A percentile compares a stretch with the other conserved stretches of the same genome.
phyloP scores from a whole-genome alignment of 1,284 basidiomycete species.

The Retiboletus flavoniger region DNA sequence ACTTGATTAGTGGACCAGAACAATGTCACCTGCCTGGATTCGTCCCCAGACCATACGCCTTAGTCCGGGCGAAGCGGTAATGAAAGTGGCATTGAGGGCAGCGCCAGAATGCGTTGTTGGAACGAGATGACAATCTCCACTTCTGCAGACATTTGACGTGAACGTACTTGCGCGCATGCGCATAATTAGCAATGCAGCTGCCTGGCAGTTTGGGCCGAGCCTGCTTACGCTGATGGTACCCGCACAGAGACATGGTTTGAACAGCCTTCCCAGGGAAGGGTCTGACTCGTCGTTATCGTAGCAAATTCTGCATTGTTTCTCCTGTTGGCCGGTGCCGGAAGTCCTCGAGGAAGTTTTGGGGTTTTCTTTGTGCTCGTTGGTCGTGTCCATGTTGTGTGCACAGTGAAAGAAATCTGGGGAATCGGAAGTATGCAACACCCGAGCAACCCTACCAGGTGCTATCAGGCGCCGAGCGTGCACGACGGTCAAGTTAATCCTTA shows the following conservation, averaged over 20 bases:
- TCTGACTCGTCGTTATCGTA: constrained; percentile 59
- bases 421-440: background rate
- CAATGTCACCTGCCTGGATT: constrained; percentile 56
- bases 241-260: constrained; percentile 74
- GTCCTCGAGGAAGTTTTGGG: constrained; percentile 3
- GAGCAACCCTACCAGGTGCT: background rate
- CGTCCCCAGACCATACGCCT: constrained; percentile 64
- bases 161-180: constrained; percentile 51
- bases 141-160: constrained; percentile 73
- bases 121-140: constrained; percentile 64
- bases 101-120: constrained; percentile 62
- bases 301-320: constrained; percentile 75
- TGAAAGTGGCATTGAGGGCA: constrained; percentile 76
- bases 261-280: constrained; percentile 61
- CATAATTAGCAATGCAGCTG: constrained; percentile 17
- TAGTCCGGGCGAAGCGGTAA: constrained; percentile 71
- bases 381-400: constrained; percentile 20
- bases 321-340: constrained; percentile 23
- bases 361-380: constrained; percentile 17
- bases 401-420: background rate
- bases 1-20: background rate
- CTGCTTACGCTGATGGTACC: constrained; percentile 73
- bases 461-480: background rate
- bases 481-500: background rate
- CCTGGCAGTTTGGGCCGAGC: constrained; percentile 1